phyloP scores from a whole-genome alignment of 1,284 basidiomycete genomes.

The Fomitopsis schrenkii region DNA sequence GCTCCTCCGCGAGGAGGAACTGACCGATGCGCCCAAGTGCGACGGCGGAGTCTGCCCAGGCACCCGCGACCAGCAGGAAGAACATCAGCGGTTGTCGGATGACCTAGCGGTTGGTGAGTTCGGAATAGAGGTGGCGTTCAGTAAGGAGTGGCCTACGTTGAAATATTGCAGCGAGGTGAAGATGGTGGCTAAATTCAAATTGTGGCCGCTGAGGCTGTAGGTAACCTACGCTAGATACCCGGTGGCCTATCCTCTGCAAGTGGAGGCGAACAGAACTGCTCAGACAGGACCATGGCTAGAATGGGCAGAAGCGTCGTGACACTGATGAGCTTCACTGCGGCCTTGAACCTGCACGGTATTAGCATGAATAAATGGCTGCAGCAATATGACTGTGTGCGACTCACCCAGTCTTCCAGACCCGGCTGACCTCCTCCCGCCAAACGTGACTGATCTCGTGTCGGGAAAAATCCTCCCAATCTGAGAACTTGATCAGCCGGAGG shows the following conservation, averaged over 20 bases:
- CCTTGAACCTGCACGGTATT: constrained; percentile 31
- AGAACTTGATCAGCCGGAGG: constrained; percentile 57
- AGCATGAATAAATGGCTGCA: too few relatives aligned
- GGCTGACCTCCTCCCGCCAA: constrained; percentile 48
- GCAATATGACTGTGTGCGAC: constrained; percentile 16
- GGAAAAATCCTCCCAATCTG: constrained; percentile 66
- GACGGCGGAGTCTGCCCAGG: constrained; percentile 55
- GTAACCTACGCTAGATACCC: constrained; percentile 45
- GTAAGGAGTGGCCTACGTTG: constrained; percentile 44
- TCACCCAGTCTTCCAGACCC: constrained; percentile 47
- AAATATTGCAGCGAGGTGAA: constrained; percentile 76
- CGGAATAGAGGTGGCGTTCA: neutral
- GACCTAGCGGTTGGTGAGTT: constrained; percentile 28
- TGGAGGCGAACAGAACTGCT: constrained; percentile 15
- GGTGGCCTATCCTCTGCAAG: too few relatives aligned
- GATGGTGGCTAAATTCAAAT: constrained; percentile 64
- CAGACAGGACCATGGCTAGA: constrained; percentile 66
- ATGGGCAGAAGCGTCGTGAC: constrained; percentile 60
- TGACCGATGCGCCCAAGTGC: constrained; percentile 55
- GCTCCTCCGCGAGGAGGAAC: constrained; percentile 43
- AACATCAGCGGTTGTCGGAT: constrained; percentile 50
- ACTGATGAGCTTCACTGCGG: constrained; percentile 51
- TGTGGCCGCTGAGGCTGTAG: constrained; percentile 62
- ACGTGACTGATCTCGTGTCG: constrained; percentile 45
- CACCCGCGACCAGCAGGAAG: constrained; percentile 48